A percentile compares a stretch with the other conserved stretches of the same genome.
phyloP scores from a whole-genome alignment of 139 green algal species.

The Micractinium sp. region DNA sequence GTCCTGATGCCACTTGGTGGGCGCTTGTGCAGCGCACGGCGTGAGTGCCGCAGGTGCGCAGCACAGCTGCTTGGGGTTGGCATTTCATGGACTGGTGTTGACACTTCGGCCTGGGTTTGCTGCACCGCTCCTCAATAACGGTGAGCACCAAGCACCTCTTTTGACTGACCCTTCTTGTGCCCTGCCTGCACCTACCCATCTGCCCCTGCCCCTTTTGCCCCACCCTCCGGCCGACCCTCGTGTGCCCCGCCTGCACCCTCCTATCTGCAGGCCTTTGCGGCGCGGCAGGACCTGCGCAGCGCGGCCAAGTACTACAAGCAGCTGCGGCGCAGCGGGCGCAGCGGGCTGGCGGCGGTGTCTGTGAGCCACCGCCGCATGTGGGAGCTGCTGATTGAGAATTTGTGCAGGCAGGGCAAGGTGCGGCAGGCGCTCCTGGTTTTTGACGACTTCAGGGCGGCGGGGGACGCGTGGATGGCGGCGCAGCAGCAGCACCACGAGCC shows the following conservation, averaged over 20 bases:
- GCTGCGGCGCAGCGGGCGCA: conserved; percentile 39
- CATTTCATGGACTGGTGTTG: too few relatives aligned
- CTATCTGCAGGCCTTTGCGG: conserved; percentile 33
- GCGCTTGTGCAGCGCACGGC: too few relatives aligned
- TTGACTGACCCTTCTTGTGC: too few relatives aligned
- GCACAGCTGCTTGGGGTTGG: too few relatives aligned
- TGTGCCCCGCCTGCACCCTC: too few relatives aligned
- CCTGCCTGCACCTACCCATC: too few relatives aligned
- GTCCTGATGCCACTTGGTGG: not conserved
- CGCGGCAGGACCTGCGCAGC: conserved; percentile 22
- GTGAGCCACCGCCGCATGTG: conserved; percentile 53
- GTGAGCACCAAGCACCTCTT: too few relatives aligned
- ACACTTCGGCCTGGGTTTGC: too few relatives aligned
- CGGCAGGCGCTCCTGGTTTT: conserved; percentile 59
- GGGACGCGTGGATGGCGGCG: conserved; percentile 3
- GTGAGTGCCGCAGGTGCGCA: too few relatives aligned
- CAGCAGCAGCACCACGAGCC: conserved; percentile 24
- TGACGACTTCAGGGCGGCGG: conserved; percentile 66
- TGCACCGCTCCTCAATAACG: too few relatives aligned
- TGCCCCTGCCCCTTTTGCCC: not conserved
- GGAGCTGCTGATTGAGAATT: conserved; percentile 57
- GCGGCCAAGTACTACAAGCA: conserved; percentile 55
- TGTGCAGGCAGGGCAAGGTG: conserved; percentile 44
- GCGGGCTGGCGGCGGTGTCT: conserved; percentile 24
- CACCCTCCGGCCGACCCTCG: too few relatives aligned